Percentiles rank a stretch among this genome's conserved stretches.
Conservation (phyloP, 228 moss, liverwort and hornwort genomes). For the Sphagnum magellanicum region DNA sequence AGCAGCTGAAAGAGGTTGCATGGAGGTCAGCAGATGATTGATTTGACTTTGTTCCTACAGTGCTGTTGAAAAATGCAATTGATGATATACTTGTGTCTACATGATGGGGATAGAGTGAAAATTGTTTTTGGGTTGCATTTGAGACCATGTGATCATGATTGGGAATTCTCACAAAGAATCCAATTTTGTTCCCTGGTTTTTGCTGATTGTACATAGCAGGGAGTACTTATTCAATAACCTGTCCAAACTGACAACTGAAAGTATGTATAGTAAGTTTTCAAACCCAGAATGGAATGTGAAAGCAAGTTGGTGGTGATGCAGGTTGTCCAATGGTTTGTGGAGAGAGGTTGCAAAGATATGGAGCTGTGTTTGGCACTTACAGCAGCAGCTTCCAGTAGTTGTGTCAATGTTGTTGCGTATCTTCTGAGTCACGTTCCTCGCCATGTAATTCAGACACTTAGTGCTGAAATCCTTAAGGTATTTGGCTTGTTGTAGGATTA, state of each 20-base stretch:
- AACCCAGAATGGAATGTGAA: too few species aligned
- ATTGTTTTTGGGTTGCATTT: too few species aligned
- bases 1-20: slow-evolving; percentile 92
- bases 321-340: slow-evolving; percentile 93
- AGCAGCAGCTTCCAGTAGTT: slow-evolving; percentile 89
- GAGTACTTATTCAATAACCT: background rate
- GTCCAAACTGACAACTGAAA: background rate
- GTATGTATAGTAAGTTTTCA: too few species aligned
- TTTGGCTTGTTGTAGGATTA: background rate
- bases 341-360: slow-evolving; percentile 90
- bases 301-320: slow-evolving; percentile 4
- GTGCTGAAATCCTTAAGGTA: slow-evolving; percentile 84
- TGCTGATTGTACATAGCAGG: background rate
- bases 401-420: slow-evolving; percentile 83
- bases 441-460: slow-evolving; percentile 84
- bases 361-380: slow-evolving; percentile 90
- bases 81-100: too few species aligned
- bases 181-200: background rate
- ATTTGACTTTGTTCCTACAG: too few species aligned
- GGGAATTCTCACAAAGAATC: background rate
- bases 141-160: too few species aligned
- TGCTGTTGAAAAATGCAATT: too few species aligned
- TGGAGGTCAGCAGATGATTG: slow-evolving; percentile 52
- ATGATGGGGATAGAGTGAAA: too few species aligned
- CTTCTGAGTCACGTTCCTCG: slow-evolving; percentile 85